Evolutionary conservation across 495 filamentous ascomycete species (phyloP), one percentile per base, ranked within the genome.

Genomic region (Penicillium waksmanii): DNA sequence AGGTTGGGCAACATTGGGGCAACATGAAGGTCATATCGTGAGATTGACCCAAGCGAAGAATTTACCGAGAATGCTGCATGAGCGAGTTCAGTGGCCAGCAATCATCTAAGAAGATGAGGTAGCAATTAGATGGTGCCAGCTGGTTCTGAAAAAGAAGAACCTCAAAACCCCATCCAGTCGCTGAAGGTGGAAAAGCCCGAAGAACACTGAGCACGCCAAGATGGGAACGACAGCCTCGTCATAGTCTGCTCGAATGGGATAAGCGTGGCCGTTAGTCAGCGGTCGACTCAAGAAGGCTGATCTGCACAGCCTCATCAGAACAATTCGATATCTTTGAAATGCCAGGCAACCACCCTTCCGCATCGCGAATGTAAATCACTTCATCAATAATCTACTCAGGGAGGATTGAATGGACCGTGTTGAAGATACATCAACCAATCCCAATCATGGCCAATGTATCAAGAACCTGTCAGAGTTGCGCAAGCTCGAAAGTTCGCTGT

Each of bases 401-500:
- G 17, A 10, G n/a, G 1, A 46, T 46, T 46, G 42, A 46, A 46
- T 46, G 3, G 17, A 12, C 42, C 40, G 2, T 17, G n/a, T 46
- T 31, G 27, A 31, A 31, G 8, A 31, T 31, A 7, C 27, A 31
- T 9, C 27, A 6, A 6, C 27, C 42, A 46, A 13, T 7, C 17
- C 15, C 15, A 5, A 38, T 6, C 36, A 48, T 27, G 18, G 21
- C 21, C 9, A 23, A 48, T 19, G 25, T 64, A 2, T 63, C 66
- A 38, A 64, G 42, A 40, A 66, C 67, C 1, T 72, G 67, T 34
- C 60, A 68, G 40, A 65, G 58, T 33, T 70, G 67, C 35, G 69
- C 66, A 47, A 60, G 55, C 27, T 69, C 69, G 5, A 70, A 70
- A 42, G 65, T 72, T 23, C 62, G 64, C 12, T 72, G 67, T 56